These are phyloP conservation scores for Phialocephala sp. DNA, from an alignment of 2,329 filamentous ascomycete species.

Conservation along the genomic window DNA sequence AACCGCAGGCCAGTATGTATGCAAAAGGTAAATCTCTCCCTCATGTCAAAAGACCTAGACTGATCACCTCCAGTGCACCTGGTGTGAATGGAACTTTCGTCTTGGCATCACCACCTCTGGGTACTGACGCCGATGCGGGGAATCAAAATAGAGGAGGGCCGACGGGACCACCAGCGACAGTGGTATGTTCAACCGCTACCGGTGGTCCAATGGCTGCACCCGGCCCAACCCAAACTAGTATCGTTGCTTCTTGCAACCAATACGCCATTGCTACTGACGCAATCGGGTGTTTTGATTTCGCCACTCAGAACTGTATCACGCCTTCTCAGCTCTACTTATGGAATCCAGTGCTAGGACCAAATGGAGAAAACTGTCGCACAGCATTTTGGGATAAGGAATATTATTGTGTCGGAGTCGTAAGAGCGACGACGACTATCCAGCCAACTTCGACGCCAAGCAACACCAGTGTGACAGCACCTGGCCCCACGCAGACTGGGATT, in stretches of 20 bases:
- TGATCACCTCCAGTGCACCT: constrained; percentile 7
- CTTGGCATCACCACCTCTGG: constrained; percentile 9
- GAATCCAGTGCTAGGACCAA: constrained; percentile 39
- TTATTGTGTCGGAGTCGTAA: constrained; percentile 13
- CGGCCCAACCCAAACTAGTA: constrained; percentile 40
- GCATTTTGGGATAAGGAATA: constrained; percentile 16
- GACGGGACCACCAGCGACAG: constrained; percentile 15
- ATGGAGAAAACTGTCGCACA: constrained; percentile 17
- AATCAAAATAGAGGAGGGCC: constrained; percentile 23
- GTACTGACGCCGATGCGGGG: constrained; percentile 12
- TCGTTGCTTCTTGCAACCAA: constrained; percentile 38
- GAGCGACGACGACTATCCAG: constrained; percentile 22
- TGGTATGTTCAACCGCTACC: constrained; percentile 17
- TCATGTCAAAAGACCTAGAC: no score
- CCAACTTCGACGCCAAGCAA: no score
- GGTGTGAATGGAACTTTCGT: constrained; percentile 12
- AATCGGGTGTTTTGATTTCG: constrained; percentile 39
- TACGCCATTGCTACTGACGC: constrained; percentile 36
- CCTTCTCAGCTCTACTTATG: constrained; percentile 38
- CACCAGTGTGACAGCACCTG: constrained; percentile 25
- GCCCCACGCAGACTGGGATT: constrained; percentile 41
- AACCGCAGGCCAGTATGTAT: constrained; percentile 9
- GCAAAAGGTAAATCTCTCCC: no score
- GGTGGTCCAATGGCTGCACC: constrained; percentile 26
- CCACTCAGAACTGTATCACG: constrained; percentile 36